Evolutionary conservation across 2,329 filamentous ascomycete species (phyloP), one percentile per base, ranked within the genome.

Genomic region (Talaromyces albobiverticillius): DNA sequence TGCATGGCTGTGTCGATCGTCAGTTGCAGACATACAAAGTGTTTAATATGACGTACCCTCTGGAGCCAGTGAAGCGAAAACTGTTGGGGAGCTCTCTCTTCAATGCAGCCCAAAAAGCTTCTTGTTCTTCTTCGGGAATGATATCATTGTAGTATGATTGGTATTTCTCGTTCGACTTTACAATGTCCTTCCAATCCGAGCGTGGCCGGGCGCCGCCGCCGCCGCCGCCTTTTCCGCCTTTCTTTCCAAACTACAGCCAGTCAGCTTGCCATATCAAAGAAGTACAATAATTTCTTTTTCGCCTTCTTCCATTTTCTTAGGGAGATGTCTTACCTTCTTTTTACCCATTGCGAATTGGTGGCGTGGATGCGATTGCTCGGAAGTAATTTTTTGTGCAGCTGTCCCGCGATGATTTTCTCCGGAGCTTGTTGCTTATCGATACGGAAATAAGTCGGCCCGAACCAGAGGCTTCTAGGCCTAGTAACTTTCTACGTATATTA

Each of bases 1-100:
- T n/a, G 94, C 94, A 75, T 99, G 93, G 59, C 88, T 90, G 63
- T 22, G 26, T 32, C 26, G 29, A 48, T 54, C 36, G 18, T 26
- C 22, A 53, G 62, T 34, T 62, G 55, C 47, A 56, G 54, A 16
- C 31, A 32, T 23, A 46, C 18, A 54, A 32, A 20, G 20, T 14
- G 22, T 6, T 22, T 36, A 16, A 8, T 42, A 23, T 48, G 45
- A 71, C 74, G 56, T 79, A 90, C 87, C 90, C 89, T 80, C 93
- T 95, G 45, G 91, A 96, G 34, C 94, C 94, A 57, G 91, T 95
- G 76, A 99, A 99, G 58, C 94, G 86, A 78, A 97, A 99, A 73
- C 92, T 96, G 77, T 96, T 97, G 53, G 94, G 94, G 48, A 99
- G 78, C 68, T 97, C 92, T 60, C 87, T 84, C 65, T 85, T 84